Base-by-base conservation (phyloP, 768 basidiomycete species). In the Kwoniella pini region DNA sequence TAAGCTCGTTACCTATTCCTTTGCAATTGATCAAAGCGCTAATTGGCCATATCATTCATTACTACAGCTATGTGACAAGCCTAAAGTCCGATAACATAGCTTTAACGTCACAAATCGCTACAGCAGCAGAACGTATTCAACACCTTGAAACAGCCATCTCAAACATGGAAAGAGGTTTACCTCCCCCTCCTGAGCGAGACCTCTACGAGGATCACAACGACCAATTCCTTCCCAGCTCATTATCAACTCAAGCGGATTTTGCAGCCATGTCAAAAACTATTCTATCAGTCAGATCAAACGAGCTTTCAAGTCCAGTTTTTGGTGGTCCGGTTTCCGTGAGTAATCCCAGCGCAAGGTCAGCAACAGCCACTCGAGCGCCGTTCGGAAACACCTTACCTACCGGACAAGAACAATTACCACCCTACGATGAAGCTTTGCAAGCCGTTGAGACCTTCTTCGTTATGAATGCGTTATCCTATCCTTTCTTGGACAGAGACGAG, bases 371-470 rank as follows among this genome's bases (percentile, higher is more conserved):
- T 2, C 36, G 26, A 12, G 31, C 40, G 11, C 28, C 31, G 15
- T 46, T 46, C 22, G 45, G 45, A 22, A 19, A 46, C 19, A n/a
- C 39, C 11, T 54, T 38, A n/a, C 48, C 24, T 15, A 11, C 38
- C 19, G n/a, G 22, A 10, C 51, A 28, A 27, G 17, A 42, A 22
- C 55, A 39, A 27, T 31, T 50, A 30, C 54, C 56, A 3, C 55
- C 62, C 5, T 67, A 55, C 46, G 45, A 61, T 9, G 26, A 51
- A 5, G 65, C 61, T 21, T 27, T 38, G 19, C 49, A 42, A 39
- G 67, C 70, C 5, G 64, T 57, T 19, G 60, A 68, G 17, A 54
- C 59, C 2, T 72, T 67, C 56, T 72, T 67, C 48, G 40, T 48
- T 13, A 50, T 48, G 19, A 61, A 64, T 40, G 65, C 61, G 7